phyloP scores from a whole-genome alignment of 805 yeast genomes.

The Pachysolen tannophilus region DNA sequence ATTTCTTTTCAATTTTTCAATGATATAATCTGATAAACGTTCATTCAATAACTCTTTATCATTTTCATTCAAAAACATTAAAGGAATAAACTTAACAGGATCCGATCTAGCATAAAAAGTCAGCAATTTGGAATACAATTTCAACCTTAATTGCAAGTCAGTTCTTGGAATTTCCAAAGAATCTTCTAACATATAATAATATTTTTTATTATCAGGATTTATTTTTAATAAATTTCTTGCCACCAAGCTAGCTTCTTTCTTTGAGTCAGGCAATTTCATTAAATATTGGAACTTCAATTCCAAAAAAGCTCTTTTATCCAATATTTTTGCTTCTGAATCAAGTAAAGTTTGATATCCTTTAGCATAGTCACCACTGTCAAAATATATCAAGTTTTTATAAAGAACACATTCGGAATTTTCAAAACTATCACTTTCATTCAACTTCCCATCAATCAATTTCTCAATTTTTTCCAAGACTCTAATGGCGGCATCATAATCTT shows the following conservation, averaged over 20 bases:
- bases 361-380: constrained; percentile 52
- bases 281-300: constrained; percentile 65
- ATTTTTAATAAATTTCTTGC: constrained; percentile 69
- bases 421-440: constrained; percentile 55
- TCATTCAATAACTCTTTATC: constrained; percentile 36
- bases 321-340: constrained; percentile 30
- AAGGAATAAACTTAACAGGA: constrained; percentile 70
- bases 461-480: constrained; percentile 71
- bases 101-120: constrained; percentile 77
- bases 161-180: constrained; percentile 45
- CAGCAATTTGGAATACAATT: constrained; percentile 57
- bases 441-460: constrained; percentile 58
- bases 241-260: constrained; percentile 56
- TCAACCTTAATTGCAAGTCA: constrained; percentile 41
- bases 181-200: constrained; percentile 60
- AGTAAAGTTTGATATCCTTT: constrained; percentile 56
- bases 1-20: constrained; percentile 61
- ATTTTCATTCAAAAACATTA: constrained; percentile 53
- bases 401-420: constrained; percentile 79
- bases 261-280: constrained; percentile 45
- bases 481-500: constrained; percentile 61
- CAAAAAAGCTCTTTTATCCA: constrained; percentile 51
- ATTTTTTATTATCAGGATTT: constrained; percentile 72
- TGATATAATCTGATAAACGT: constrained; percentile 46
- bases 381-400: constrained; percentile 62